These are phyloP conservation scores for Trametes pubescens DNA, from an alignment of 1,284 basidiomycete species.

Conservation along the genomic window DNA sequence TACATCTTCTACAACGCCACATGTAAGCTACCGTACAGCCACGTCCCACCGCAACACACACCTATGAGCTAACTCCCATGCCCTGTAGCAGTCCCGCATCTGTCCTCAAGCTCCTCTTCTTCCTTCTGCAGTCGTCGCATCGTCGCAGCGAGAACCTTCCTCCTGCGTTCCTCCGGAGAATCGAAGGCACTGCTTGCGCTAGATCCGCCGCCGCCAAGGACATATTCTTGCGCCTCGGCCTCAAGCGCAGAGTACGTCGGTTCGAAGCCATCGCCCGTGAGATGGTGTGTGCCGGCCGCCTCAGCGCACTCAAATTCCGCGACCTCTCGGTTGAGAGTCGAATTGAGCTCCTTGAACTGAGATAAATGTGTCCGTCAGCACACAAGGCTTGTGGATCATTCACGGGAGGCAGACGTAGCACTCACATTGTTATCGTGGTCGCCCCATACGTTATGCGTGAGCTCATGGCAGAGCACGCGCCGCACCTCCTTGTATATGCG, in stretches of 20 bases:
- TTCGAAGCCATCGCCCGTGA: slow-evolving; percentile 52
- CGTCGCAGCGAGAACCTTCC: slow-evolving; percentile 63
- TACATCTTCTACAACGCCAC: too few relatives aligned
- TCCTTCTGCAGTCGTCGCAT: slow-evolving; percentile 64
- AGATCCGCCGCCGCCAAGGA: slow-evolving; percentile 54
- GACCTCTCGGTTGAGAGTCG: slow-evolving; percentile 76
- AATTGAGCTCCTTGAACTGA: slow-evolving; percentile 81
- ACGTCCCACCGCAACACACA: neutral
- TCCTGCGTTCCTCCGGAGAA: slow-evolving; percentile 62
- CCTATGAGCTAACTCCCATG: neutral
- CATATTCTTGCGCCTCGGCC: slow-evolving; percentile 55
- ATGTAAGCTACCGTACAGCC: too few relatives aligned
- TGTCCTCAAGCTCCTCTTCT: slow-evolving; percentile 76
- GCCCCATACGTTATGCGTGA: slow-evolving; percentile 77
- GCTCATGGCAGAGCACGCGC: slow-evolving; percentile 77
- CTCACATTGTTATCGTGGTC: slow-evolving; percentile 78
- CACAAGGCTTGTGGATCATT: too few relatives aligned
- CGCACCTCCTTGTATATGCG: slow-evolving; percentile 70
- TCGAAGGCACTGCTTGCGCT: slow-evolving; percentile 43
- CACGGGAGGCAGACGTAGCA: slow-evolving; percentile 14
- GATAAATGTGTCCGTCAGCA: neutral
- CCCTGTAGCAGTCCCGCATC: slow-evolving; percentile 61
- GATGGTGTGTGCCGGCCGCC: slow-evolving; percentile 60
- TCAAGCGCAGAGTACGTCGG: slow-evolving; percentile 62
- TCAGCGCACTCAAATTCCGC: slow-evolving; percentile 67